Evolutionary conservation across 2,329 filamentous ascomycete species (phyloP).

Genomic region (Phoma sp.): DNA sequence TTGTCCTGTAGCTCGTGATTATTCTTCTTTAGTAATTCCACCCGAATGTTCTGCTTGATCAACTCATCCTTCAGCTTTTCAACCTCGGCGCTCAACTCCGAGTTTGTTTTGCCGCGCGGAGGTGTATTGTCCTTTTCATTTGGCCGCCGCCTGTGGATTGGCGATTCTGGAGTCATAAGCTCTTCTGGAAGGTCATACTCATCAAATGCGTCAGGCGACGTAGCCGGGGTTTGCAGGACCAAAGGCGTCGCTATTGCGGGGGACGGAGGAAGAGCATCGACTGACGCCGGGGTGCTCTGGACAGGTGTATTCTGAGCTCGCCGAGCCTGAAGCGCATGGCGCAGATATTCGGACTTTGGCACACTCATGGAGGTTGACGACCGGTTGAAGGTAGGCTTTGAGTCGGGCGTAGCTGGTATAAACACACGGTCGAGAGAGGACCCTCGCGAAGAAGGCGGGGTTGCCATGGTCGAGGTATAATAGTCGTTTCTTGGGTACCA

Average conservation of each 20-base stretch:
- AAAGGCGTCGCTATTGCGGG: conserved; percentile 1
- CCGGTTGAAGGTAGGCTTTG: conserved; percentile 19
- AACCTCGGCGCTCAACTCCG: conserved; percentile 37
- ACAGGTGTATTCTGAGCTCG: conserved; percentile 32
- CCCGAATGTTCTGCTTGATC: conserved; percentile 42
- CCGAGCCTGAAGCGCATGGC: conserved; percentile 41
- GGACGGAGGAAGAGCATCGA: not conserved
- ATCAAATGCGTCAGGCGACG: conserved; percentile 28
- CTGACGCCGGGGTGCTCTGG: conserved; percentile 4
- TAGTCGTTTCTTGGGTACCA: conserved; percentile 2
- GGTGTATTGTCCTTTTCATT: conserved; percentile 27
- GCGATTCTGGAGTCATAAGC: conserved; percentile 36
- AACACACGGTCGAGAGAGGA: conserved; percentile 25
- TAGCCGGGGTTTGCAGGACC: conserved; percentile 9
- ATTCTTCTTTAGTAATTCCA: conserved; percentile 39
- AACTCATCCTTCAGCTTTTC: conserved; percentile 34
- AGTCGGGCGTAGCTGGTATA: conserved; percentile 27
- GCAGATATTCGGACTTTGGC: conserved; percentile 45
- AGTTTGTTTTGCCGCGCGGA: conserved; percentile 36
- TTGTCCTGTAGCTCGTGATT: conserved; percentile 39
- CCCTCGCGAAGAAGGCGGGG: conserved; percentile 26
- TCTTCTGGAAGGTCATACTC: conserved; percentile 42
- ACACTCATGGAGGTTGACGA: conserved; percentile 27
- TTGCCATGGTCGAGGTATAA: conserved; percentile 28
- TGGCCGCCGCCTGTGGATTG: conserved; percentile 34